These are phyloP conservation scores for Leucosporidium yakuticum DNA, from an alignment of 768 basidiomycete species.

Conservation along the genomic window DNA sequence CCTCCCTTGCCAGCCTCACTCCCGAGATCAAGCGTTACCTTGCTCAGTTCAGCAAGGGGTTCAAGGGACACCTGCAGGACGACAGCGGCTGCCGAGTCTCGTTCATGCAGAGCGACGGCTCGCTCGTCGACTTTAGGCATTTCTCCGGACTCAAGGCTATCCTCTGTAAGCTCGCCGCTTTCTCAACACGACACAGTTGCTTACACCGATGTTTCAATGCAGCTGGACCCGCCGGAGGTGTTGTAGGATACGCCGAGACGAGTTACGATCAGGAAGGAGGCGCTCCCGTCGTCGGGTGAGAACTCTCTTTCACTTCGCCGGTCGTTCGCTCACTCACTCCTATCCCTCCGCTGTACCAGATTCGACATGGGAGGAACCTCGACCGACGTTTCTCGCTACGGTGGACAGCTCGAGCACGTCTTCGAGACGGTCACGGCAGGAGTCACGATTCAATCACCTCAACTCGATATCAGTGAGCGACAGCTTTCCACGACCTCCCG, in stretches of 20 bases:
- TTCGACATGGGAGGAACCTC: conserved; percentile 89
- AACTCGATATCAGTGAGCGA: conserved; percentile 86
- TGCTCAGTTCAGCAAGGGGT: conserved; percentile 83
- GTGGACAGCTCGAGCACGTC: conserved; percentile 85
- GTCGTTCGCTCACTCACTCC: conserved; percentile 24
- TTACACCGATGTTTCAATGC: conserved; percentile 56
- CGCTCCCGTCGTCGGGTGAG: conserved; percentile 17
- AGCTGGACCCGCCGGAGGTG: conserved; percentile 83
- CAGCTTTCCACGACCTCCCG: no score
- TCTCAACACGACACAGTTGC: conserved; percentile 41
- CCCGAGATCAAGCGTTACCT: conserved; percentile 78
- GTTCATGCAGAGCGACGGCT: conserved; percentile 94
- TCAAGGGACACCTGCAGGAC: conserved; percentile 53
- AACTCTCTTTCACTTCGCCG: conserved; percentile 46
- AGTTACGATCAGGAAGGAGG: conserved; percentile 61
- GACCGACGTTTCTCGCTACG: conserved; percentile 89
- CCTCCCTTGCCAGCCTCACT: conserved; percentile 65
- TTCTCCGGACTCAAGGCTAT: conserved; percentile 94
- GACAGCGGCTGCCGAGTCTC: conserved; percentile 68
- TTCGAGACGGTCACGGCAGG: conserved; percentile 95
- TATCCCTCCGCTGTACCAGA: no score
- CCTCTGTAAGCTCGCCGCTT: conserved; percentile 54
- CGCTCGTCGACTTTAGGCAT: conserved; percentile 67
- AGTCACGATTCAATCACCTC: conserved; percentile 85
- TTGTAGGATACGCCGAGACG: conserved; percentile 88